Percentiles rank a stretch among this genome's conserved stretches.
Conservation (phyloP, 2,329 filamentous ascomycete genomes). For the Exophiala oligosperma region DNA sequence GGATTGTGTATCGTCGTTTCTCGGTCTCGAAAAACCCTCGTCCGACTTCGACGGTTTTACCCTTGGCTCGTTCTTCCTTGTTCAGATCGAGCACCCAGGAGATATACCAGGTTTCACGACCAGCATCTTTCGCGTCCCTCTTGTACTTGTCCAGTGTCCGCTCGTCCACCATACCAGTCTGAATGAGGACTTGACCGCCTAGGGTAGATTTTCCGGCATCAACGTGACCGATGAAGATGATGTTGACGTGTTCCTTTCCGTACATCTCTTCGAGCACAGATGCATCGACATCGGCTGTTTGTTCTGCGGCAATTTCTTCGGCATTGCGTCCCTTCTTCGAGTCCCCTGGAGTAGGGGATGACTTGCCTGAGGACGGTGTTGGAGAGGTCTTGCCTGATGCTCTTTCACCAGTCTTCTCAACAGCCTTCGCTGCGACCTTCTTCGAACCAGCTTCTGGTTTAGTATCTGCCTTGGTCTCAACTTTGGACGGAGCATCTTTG, state of each 20-base stretch:
- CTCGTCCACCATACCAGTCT: conserved; percentile 98
- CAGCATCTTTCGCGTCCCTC: conserved; percentile 91
- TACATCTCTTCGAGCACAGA: conserved; percentile 88
- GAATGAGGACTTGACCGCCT: conserved; percentile 88
- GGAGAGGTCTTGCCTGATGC: conserved; percentile 75
- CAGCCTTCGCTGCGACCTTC: conserved; percentile 81
- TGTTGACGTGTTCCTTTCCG: conserved; percentile 87
- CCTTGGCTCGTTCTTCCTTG: conserved; percentile 92
- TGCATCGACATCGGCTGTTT: conserved; percentile 76
- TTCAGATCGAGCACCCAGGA: conserved; percentile 98
- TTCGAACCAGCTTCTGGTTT: conserved; percentile 71
- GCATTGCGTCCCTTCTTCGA: conserved; percentile 66
- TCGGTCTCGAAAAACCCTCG: conserved; percentile 96
- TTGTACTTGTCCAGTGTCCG: conserved; percentile 98
- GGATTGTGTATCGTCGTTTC: conserved; percentile 91
- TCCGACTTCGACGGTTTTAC: conserved; percentile 97
- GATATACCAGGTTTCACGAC: conserved; percentile 97
- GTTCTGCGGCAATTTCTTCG: conserved; percentile 83
- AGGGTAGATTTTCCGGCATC: conserved; percentile 97
- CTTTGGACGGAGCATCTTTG: conserved; percentile 50
- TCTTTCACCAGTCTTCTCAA: conserved; percentile 82
- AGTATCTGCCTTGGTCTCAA: conserved; percentile 43
- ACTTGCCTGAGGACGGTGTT: conserved; percentile 77
- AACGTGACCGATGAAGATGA: conserved; percentile 97
- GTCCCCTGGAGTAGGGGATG: conserved; percentile 69